Evolutionary conservation across 2,329 filamentous ascomycete genomes (phyloP).

Genomic region (Claviceps sp.): DNA sequence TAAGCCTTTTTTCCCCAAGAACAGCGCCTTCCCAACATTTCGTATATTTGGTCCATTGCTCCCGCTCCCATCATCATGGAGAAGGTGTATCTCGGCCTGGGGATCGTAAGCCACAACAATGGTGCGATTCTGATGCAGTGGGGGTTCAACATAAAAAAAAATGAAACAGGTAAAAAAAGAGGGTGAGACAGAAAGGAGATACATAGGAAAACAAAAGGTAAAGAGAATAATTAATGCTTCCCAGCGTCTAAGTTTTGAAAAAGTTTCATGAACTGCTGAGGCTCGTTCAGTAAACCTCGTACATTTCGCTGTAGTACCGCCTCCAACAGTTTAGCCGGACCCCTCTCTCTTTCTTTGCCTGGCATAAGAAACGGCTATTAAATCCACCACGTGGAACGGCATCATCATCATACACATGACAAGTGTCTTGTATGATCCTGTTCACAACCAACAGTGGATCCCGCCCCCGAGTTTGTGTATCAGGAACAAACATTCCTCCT

Average conservation of each 20-base stretch:
- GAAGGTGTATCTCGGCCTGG: background rate
- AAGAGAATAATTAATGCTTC: conserved; percentile 2
- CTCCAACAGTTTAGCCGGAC: background rate
- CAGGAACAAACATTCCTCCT: background rate
- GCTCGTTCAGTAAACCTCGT: background rate
- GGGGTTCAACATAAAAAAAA: background rate
- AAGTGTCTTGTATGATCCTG: conserved; percentile 1
- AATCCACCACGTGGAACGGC: background rate
- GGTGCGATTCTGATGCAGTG: background rate
- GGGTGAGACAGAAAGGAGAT: background rate
- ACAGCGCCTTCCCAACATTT: background rate
- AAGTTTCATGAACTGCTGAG: background rate
- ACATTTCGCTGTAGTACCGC: conserved; percentile 2
- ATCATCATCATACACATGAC: background rate
- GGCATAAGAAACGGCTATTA: background rate
- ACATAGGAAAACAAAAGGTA: background rate
- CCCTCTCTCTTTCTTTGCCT: background rate
- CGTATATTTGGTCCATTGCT: background rate
- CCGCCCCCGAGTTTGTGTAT: background rate
- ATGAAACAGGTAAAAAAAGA: background rate
- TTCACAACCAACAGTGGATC: background rate
- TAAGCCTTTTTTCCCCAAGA: background rate
- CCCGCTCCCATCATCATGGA: background rate
- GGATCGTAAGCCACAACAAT: background rate
- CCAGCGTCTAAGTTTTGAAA: conserved; percentile 4